These are phyloP conservation scores for Exophiala calicioides DNA, from an alignment of 2,329 filamentous ascomycete species.

Conservation along the genomic window DNA sequence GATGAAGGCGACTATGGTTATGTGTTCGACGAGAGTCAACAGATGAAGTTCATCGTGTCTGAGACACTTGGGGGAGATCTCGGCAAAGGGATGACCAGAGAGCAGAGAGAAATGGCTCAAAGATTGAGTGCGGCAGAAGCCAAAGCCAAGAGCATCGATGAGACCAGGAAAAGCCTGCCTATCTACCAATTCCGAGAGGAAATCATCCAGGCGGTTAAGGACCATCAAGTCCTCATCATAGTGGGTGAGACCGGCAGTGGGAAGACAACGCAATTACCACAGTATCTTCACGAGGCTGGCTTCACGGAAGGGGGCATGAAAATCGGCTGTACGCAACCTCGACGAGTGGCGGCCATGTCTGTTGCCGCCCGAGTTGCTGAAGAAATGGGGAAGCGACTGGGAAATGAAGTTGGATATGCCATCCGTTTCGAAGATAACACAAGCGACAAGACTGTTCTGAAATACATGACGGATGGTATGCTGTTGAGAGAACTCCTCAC, in stretches of 20 bases:
- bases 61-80: conserved; percentile 70
- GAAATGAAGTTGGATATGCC: conserved; percentile 88
- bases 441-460: conserved; percentile 84
- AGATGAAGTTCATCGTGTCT: conserved; percentile 81
- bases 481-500: conserved; percentile 85
- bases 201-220: conserved; percentile 79
- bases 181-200: conserved; percentile 86
- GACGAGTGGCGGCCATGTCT: conserved; percentile 95
- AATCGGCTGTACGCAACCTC: conserved; percentile 89
- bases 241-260: conserved; percentile 94
- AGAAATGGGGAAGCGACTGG: conserved; percentile 86
- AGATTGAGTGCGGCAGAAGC: conserved; percentile 87
- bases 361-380: conserved; percentile 95
- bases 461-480: conserved; percentile 99
- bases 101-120: conserved; percentile 75
- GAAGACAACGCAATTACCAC: conserved; percentile 93
- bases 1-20: conserved; percentile 87
- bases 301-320: conserved; percentile 82
- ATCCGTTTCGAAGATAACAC: conserved; percentile 95
- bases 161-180: conserved; percentile 84
- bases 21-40: conserved; percentile 85
- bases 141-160: conserved; percentile 83
- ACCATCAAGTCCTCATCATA: conserved; percentile 86
- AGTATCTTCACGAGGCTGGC: conserved; percentile 89
- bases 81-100: conserved; percentile 66